phyloP scores from a whole-genome alignment of 148 eudicot genomes.

The Dianthus caryophyllus region DNA sequence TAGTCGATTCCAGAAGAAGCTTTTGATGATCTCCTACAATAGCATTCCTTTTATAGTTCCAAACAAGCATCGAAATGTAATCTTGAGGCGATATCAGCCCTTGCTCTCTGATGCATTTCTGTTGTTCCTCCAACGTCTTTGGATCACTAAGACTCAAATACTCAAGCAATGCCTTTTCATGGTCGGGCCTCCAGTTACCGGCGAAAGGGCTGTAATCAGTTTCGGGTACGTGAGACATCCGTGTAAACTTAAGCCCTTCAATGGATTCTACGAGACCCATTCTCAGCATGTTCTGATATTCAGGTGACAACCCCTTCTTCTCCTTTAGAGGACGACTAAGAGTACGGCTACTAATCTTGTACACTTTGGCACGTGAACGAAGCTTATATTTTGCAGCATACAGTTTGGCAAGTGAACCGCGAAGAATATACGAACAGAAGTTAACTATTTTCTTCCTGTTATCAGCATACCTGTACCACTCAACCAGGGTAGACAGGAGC shows the following conservation, averaged over 20 bases:
- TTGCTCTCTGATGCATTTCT: slow-evolving; percentile 51
- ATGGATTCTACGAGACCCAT: slow-evolving; percentile 86
- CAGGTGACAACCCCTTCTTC: slow-evolving; percentile 85
- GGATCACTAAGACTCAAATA: slow-evolving; percentile 62
- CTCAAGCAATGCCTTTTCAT: slow-evolving; percentile 75
- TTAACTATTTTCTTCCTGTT: slow-evolving; percentile 90
- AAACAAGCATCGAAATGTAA: slow-evolving; percentile 85
- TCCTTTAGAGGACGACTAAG: slow-evolving; percentile 91
- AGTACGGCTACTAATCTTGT: slow-evolving; percentile 74
- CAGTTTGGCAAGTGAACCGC: slow-evolving; percentile 95
- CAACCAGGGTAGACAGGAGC: slow-evolving; percentile 77
- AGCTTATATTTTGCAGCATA: slow-evolving; percentile 98
- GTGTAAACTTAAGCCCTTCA: slow-evolving; percentile 81
- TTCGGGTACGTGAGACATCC: slow-evolving; percentile 92
- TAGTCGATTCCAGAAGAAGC: slow-evolving; percentile 29
- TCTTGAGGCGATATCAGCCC: slow-evolving; percentile 90
- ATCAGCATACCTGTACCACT: slow-evolving; percentile 89
- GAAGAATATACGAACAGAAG: slow-evolving; percentile 76
- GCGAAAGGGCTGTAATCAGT: slow-evolving; percentile 83
- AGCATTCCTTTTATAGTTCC: slow-evolving; percentile 86
- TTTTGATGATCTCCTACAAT: slow-evolving; percentile 29
- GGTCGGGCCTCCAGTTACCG: slow-evolving; percentile 77
- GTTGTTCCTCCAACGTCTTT: slow-evolving; percentile 64
- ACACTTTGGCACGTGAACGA: slow-evolving; percentile 90
- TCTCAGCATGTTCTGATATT: slow-evolving; percentile 74